A percentile compares a stretch with the other conserved stretches of the same genome.
Conservation (phyloP, 148 eudicot species). For the Chenopodium formosanum region DNA sequence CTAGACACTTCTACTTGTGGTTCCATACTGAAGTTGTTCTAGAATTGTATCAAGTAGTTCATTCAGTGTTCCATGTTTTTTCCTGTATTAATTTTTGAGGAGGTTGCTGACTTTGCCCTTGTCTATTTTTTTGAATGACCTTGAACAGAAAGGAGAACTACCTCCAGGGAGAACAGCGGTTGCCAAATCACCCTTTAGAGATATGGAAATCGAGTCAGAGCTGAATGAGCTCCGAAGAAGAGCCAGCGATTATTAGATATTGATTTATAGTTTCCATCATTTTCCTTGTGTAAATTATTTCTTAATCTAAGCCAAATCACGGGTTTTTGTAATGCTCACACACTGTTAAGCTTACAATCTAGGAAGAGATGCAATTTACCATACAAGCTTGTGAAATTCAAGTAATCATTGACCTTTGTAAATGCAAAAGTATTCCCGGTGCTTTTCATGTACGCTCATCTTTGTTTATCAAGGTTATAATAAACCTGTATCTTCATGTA, state of each 20-base stretch:
- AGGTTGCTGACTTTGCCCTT: background rate
- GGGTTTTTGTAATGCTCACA: slow-evolving; percentile 14
- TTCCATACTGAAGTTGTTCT: background rate
- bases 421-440: background rate
- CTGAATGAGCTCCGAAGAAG: slow-evolving; percentile 72
- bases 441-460: background rate
- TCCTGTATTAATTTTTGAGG: no score
- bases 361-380: background rate
- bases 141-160: slow-evolving; percentile 78
- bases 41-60: no score
- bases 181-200: slow-evolving; percentile 55
- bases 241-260: slow-evolving; percentile 53
- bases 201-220: slow-evolving; percentile 77
- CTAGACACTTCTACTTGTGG: background rate
- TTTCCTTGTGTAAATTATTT: slow-evolving; percentile 18
- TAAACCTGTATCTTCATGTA: no score
- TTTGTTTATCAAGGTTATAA: no score
- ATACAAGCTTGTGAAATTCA: slow-evolving; percentile 4
- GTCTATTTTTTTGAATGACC: slow-evolving; percentile 6
- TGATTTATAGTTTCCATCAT: background rate
- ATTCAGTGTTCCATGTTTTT: background rate
- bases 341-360: background rate
- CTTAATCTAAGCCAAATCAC: background rate
- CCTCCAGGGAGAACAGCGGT: slow-evolving; percentile 81
- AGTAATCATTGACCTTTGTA: slow-evolving; percentile 19